These are phyloP conservation scores for Kwoniella botswanensis DNA, from an alignment of 768 basidiomycete genomes.

Conservation along the genomic window DNA sequence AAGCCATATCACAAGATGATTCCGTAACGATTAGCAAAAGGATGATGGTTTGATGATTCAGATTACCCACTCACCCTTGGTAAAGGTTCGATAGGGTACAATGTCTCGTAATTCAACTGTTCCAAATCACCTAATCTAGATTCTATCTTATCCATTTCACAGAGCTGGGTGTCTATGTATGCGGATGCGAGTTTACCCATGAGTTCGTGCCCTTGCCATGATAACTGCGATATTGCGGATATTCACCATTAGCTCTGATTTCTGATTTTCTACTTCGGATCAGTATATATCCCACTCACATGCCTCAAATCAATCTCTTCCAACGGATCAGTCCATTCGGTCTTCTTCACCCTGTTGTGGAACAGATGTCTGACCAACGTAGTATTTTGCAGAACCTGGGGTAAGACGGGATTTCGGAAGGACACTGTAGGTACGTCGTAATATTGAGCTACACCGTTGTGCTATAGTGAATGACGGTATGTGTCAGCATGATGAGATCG, in stretches of 20 bases:
- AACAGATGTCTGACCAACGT: slow-evolving; percentile 35
- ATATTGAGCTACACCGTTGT: slow-evolving; percentile 51
- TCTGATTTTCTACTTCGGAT: not conserved
- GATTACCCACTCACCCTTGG: slow-evolving; percentile 33
- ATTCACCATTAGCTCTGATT: not conserved
- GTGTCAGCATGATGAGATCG: too few species aligned
- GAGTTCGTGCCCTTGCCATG: slow-evolving; percentile 34
- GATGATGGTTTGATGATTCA: not conserved
- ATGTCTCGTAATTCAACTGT: slow-evolving; percentile 20
- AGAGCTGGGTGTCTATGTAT: slow-evolving; percentile 43
- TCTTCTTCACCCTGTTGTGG: slow-evolving; percentile 16
- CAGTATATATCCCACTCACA: slow-evolving; percentile 34
- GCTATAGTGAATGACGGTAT: slow-evolving; percentile 23
- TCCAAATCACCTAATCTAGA: slow-evolving; percentile 9
- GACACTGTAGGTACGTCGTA: slow-evolving; percentile 55
- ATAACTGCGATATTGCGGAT: slow-evolving; percentile 17
- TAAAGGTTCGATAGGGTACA: slow-evolving; percentile 32
- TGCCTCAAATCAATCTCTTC: slow-evolving; percentile 49
- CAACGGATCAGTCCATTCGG: slow-evolving; percentile 23
- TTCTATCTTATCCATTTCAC: slow-evolving; percentile 41
- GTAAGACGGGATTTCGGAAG: slow-evolving; percentile 51
- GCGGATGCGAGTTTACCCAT: slow-evolving; percentile 37
- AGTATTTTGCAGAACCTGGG: slow-evolving; percentile 38
- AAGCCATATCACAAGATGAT: not conserved
- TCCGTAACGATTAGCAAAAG: too few species aligned